Evolutionary conservation across 2,329 filamentous ascomycete genomes (phyloP), one percentile per base, ranked within the genome.

Genomic region (Colletotrichum cereale): DNA sequence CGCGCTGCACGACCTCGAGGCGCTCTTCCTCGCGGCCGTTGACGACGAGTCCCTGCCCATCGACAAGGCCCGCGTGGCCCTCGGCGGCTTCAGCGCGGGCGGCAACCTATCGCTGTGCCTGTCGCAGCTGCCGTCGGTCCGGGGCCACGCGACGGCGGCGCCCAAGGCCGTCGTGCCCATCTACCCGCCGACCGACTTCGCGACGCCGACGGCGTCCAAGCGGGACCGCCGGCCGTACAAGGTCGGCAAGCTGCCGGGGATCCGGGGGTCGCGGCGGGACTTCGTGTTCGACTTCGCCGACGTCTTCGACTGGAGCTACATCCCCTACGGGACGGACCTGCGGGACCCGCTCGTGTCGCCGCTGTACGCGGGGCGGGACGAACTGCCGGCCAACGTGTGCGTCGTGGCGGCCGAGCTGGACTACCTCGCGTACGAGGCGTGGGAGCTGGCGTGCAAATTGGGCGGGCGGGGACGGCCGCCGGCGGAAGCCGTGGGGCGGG

Each of bases 81-180:
- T 88, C 0, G 82, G 79, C 1, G 87, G 87, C 12, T 88, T 85
- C 77, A 86, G 84, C 42, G 86, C 86, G 0, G 87, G 87, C 34
- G 87, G 82, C 2, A 88, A 86, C 74, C 78, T 89, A 1, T 75
- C 82, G 0, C 77, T 88, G 0, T 77, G 80, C 8, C 82, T 81
- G 0, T 75, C 80, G 18, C 84, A 86, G 73, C 74, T 84, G 12
- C 79, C 80, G 0, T 75, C 73, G 18, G 73, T 87, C 42, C 75
- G 77, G 40, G 76, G 75, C 3, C 75, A 74, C 14, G 48, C 70
- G 26, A 63, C 47, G 4, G 72, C 73, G 1, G 36, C 70, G 21
- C 69, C 80, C 29, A 67, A 62, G 24, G 85, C 82, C 0, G 79
- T 82, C 0, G 75, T 86, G 10, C 78, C 83, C 3, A 78, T 86